Base-by-base conservation (phyloP, 768 basidiomycete species). In the Hericium alpestre region DNA sequence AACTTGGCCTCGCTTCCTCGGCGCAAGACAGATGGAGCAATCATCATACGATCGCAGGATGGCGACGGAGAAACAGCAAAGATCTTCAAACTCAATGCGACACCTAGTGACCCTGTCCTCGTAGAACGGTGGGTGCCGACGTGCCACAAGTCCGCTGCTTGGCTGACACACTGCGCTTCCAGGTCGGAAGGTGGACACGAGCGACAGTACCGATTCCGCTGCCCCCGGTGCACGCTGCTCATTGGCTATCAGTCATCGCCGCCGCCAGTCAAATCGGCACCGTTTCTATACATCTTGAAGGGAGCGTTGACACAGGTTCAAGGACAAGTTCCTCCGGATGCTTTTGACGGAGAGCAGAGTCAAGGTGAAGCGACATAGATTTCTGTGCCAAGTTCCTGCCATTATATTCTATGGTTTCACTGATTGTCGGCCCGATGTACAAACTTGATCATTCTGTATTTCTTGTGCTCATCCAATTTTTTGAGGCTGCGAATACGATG, bases 291-390 rank as follows among this genome's bases (percentile, higher is more conserved):
- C 67, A 81, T 94, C 55, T 63, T 90, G 51, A 75, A 81, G 49
- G 93, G 93, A 4, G 86, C 90, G 16, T 76, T 95, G 57, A 91
- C 89, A n/a, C 87, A 88, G 65, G 73, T 86, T 62, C 93, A 95
- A 74, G 93, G 93, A 38, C 85, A 92, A 65, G 72, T 93, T 37
- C 93, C 93, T 10, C 70, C 77, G 49, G 90, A 90, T 61, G 93
- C 93, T 6, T 91, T 94, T 65, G 83, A 86, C 52, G 76, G 79
- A 41, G 78, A 79, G 59, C 32, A 32, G 32, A 32, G 8, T 32
- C 32, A 32, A 32, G 32, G 32, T 32, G 32, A 32, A 32, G 32
- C 9, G 9, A 32, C 32, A 5, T 32, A 10, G 9, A 32, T 32
- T 32, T 32, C 32, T 8, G 8, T 32, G 32, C 32, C 32, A 32